Evolutionary conservation across 192 early-diverging fungal genomes (phyloP).

Genomic region (Backusella parvicylindrica): DNA sequence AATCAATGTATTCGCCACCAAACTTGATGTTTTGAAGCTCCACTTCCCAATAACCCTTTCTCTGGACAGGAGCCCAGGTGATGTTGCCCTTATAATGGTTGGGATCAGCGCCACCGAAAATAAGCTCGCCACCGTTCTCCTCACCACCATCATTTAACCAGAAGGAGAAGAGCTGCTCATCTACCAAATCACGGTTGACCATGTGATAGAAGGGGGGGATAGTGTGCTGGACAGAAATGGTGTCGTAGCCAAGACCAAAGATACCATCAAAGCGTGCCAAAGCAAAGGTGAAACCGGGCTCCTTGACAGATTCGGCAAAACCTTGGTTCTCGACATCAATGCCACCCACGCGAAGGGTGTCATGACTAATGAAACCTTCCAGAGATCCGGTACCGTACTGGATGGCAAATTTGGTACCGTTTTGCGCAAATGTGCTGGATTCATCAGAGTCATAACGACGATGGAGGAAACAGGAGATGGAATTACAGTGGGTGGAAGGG

Average conservation of each 20-base stretch:
- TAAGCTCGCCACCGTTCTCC: conserved; percentile 79
- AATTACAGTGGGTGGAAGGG: conserved; percentile 85
- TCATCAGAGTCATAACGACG: conserved; percentile 77
- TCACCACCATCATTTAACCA: conserved; percentile 62
- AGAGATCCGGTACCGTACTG: conserved; percentile 91
- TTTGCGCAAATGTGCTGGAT: conserved; percentile 75
- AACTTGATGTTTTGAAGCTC: conserved; percentile 77
- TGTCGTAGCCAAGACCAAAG: conserved; percentile 85
- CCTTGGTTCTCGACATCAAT: conserved; percentile 63
- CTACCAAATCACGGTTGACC: conserved; percentile 75
- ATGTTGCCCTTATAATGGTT: conserved; percentile 69
- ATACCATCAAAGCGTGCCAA: conserved; percentile 96
- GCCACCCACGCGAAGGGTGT: conserved; percentile 78
- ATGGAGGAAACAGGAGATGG: conserved; percentile 94
- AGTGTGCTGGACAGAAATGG: conserved; percentile 80
- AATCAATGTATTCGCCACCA: conserved; percentile 66
- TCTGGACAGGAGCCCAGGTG: conserved; percentile 79
- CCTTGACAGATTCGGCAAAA: conserved; percentile 95
- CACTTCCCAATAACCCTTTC: conserved; percentile 98
- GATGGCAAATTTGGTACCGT: conserved; percentile 93
- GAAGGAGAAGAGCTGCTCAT: conserved; percentile 87
- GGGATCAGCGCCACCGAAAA: conserved; percentile 85
- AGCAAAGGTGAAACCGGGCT: conserved; percentile 92
- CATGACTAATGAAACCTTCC: conserved; percentile 83
- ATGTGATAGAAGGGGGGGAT: conserved; percentile 96